Percentiles rank a stretch among this genome's conserved stretches.
Conservation (phyloP, 176 grass and related monocot species). For the Urochloa ruziziensis region DNA sequence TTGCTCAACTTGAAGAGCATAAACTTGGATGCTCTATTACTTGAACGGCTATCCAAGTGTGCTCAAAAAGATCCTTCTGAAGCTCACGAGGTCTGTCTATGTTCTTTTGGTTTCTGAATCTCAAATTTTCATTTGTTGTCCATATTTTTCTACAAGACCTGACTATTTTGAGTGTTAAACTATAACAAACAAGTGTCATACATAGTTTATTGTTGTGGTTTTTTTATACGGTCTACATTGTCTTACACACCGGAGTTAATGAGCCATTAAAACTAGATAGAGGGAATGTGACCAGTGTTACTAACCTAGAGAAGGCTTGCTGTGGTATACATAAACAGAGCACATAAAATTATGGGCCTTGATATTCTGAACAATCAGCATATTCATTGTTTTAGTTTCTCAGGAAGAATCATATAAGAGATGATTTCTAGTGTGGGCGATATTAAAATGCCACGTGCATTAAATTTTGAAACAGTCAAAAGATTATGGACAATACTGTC, state of each 20-base stretch:
- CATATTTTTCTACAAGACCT: neutral
- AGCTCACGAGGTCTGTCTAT: slow-evolving; percentile 46
- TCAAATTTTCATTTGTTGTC: slow-evolving; percentile 2
- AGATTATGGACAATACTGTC: neutral
- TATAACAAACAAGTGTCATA: neutral
- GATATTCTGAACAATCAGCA: neutral
- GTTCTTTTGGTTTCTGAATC: neutral
- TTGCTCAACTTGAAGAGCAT: slow-evolving; percentile 88
- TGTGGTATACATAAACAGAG: neutral
- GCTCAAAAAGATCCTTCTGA: slow-evolving; percentile 48
- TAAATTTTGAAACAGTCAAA: neutral
- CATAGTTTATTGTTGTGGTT: neutral
- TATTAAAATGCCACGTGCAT: neutral
- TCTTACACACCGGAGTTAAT: neutral
- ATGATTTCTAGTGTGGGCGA: neutral
- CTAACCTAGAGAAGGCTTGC: neutral
- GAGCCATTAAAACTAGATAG: neutral
- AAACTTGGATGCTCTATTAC: slow-evolving; percentile 73
- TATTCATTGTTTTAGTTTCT: neutral
- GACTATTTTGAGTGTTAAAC: slow-evolving; percentile 1
- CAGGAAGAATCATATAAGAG: neutral
- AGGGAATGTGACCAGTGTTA: neutral
- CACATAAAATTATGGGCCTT: neutral
- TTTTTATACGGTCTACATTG: neutral
- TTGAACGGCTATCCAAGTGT: slow-evolving; percentile 52